These are phyloP conservation scores for Metschnikowia noctiluminum DNA, from an alignment of 805 yeast genomes.

Conservation along the genomic window DNA sequence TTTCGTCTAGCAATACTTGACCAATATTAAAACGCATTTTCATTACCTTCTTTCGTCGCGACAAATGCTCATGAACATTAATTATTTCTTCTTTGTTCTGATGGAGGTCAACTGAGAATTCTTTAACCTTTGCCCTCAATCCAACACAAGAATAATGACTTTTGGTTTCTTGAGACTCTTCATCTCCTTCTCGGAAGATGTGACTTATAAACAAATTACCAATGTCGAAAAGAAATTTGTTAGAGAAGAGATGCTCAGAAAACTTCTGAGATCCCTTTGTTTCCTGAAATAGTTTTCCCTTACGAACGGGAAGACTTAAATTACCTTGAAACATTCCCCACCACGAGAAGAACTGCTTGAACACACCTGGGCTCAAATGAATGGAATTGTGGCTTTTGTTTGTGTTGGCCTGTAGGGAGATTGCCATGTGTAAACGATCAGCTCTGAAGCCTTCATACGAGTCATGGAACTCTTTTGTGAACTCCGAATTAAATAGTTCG, in stretches of 20 bases:
- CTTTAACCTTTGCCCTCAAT: constrained; percentile 44
- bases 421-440: constrained; percentile 39
- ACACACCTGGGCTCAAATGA: constrained; percentile 69
- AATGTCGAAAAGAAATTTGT: constrained; percentile 73
- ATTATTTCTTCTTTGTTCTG: constrained; percentile 38
- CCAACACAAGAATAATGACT: constrained; percentile 64
- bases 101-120: constrained; percentile 39
- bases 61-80: constrained; percentile 41
- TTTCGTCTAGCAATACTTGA: constrained; percentile 50
- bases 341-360: constrained; percentile 75
- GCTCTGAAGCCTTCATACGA: constrained; percentile 41
- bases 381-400: constrained; percentile 58
- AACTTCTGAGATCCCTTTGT: constrained; percentile 58
- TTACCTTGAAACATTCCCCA: constrained; percentile 83
- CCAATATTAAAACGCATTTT: constrained; percentile 64
- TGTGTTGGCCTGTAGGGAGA: constrained; percentile 35
- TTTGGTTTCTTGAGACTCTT: constrained; percentile 20
- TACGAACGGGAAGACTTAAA: constrained; percentile 72
- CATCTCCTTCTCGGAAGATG: constrained; percentile 52
- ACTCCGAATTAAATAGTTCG: constrained; percentile 55
- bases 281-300: constrained; percentile 68
- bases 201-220: constrained; percentile 75
- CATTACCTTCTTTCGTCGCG: constrained; percentile 46
- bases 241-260: constrained; percentile 69
- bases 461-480: constrained; percentile 34